Evolutionary conservation across 805 yeast genomes (phyloP), one percentile per base, ranked within the genome.

Genomic region (Candida coleopterorum): DNA sequence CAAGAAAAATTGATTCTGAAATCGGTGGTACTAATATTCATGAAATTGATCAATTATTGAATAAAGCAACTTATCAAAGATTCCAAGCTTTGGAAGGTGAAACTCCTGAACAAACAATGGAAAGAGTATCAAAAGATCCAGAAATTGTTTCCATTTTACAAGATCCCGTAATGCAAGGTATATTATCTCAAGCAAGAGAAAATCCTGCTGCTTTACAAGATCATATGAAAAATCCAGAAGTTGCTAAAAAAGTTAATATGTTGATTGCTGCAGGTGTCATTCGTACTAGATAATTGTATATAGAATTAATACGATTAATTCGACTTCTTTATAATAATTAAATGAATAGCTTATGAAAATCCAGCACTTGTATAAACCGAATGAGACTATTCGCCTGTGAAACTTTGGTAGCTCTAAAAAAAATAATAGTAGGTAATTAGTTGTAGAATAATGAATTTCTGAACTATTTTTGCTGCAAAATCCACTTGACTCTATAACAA

Each of bases 161-260:
- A 59, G 96, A 89, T 57, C 96, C 97, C 9, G 88, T 90, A 29
- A 90, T 93, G 97, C 93, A 88, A 67, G 81, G 90, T 39, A 93
- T 93, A 47, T 73, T 93, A 58, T 82, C 78, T 49, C 99, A 93
- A 68, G 97, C 97, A 14, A 85, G 82, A 60, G 85, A 79, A 42
- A 85, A 93, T 58, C 98, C 98, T 34, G 95, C 96, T 30, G 97
- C 97, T 38, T 74, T 93, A 50, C 94, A 85, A 59, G 97, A 90
- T 53, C 98, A 93, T 66, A 88, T 93, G 96, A 85, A 79, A 72
- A 93, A 93, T 65, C 97, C 98, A 27, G 94, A 80, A 43, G 85
- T 93, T 34, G 77, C 80, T 55, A 81, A 80, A 61, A 93, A 93
- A 77, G 80, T 93, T 51, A 82, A 84, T 61, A 74, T 84, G 50